Conservation (phyloP, 176 grass and related monocot genomes). For the Leersia perrieri region DNA sequence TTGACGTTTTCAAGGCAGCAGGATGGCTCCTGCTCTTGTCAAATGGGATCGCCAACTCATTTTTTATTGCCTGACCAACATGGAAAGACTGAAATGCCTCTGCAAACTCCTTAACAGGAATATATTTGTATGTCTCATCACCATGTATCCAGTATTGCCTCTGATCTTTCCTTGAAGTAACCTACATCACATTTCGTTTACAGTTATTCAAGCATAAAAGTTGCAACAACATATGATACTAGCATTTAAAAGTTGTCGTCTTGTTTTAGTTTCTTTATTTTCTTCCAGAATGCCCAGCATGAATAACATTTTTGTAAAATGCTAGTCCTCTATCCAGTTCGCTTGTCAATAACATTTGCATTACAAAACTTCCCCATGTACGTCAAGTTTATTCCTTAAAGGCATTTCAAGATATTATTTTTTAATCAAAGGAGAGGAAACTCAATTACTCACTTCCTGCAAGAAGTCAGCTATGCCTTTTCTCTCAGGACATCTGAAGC, state of each 20-base stretch:
- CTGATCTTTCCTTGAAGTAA: constrained; percentile 86
- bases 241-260: not conserved
- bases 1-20: constrained; percentile 58
- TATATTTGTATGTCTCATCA: constrained; percentile 57
- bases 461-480: constrained; percentile 81
- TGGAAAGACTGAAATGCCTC: constrained; percentile 73
- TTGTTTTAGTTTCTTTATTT: not conserved
- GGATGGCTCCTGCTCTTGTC: constrained; percentile 72
- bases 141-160: constrained; percentile 65
- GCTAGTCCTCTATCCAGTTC: not conserved
- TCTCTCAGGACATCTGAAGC: constrained; percentile 73
- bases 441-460: constrained; percentile 58
- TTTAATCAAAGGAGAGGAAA: too few species aligned
- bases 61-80: constrained; percentile 37
- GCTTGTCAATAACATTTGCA: not conserved
- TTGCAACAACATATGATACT: not conserved
- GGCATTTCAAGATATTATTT: not conserved
- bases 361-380: not conserved
- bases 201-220: not conserved
- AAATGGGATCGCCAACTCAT: constrained; percentile 56
- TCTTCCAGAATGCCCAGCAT: not conserved
- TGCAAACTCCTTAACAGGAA: constrained; percentile 66
- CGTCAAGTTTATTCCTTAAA: not conserved
- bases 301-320: not conserved
- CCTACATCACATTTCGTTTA: constrained; percentile 34